These are phyloP conservation scores for Actinidia arguta DNA, from an alignment of 179 eudicot species.

Conservation along the genomic window DNA sequence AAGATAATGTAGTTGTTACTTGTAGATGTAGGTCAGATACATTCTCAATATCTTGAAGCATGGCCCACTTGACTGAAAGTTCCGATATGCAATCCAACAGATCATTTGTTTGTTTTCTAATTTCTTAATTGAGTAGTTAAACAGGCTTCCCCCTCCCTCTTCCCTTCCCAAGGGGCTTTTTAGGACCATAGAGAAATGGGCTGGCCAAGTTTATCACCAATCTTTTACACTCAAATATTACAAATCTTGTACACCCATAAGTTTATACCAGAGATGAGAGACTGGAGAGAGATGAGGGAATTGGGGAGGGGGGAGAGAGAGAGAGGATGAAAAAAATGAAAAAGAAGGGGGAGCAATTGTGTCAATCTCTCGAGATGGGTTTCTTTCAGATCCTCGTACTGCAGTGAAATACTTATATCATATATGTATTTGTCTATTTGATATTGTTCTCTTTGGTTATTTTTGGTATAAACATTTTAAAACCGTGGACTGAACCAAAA, in stretches of 20 bases:
- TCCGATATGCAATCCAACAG: neutral
- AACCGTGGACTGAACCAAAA: too few species aligned
- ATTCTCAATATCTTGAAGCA: neutral
- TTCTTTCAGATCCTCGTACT: neutral
- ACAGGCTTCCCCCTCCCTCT: neutral
- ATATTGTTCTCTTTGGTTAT: too few species aligned
- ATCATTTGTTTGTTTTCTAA: neutral
- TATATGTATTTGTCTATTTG: neutral
- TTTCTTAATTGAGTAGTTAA: neutral
- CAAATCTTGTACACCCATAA: neutral
- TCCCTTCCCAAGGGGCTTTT: neutral
- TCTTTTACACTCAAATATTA: neutral
- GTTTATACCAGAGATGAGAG: neutral
- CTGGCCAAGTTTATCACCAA: neutral
- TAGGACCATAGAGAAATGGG: neutral
- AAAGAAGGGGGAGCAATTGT: too few species aligned
- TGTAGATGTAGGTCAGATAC: conserved; percentile 5
- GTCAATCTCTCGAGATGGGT: too few species aligned
- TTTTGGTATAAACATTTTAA: too few species aligned
- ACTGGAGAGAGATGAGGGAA: too few species aligned
- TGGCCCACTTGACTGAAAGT: neutral
- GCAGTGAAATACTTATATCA: too few species aligned
- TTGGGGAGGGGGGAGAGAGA: too few species aligned
- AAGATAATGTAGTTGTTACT: conserved; percentile 3
- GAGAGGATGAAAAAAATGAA: too few species aligned